Evolutionary conservation across 768 basidiomycete species (phyloP).

Genomic region (Xerocomus potaroensis): DNA sequence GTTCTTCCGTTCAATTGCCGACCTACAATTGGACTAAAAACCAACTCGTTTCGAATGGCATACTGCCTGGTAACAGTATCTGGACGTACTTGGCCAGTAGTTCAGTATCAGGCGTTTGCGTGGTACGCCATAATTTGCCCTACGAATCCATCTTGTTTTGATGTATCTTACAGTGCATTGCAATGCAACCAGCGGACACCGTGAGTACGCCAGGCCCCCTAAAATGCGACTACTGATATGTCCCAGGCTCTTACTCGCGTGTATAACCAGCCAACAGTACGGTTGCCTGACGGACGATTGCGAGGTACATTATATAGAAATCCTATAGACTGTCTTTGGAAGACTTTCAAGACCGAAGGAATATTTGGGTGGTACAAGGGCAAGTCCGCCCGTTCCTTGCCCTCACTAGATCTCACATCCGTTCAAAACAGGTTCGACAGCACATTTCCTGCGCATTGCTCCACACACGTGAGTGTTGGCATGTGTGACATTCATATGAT

Average conservation of each 20-base stretch:
- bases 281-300: constrained; percentile 63
- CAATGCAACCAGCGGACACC: constrained; percentile 95
- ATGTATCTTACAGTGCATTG: constrained; percentile 53
- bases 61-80: constrained; percentile 70
- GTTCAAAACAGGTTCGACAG: constrained; percentile 66
- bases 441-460: constrained; percentile 89
- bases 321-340: constrained; percentile 95
- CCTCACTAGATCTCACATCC: not conserved
- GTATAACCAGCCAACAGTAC: constrained; percentile 90
- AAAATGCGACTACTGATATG: not conserved
- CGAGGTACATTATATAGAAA: constrained; percentile 82
- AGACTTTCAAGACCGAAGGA: constrained; percentile 89
- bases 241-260: constrained; percentile 80
- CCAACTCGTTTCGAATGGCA: constrained; percentile 61
- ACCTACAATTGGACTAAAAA: constrained; percentile 93
- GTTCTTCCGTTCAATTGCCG: constrained; percentile 92
- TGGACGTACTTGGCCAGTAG: constrained; percentile 89
- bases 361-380: constrained; percentile 96
- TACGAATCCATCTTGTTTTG: constrained; percentile 6
- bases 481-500: not conserved
- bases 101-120: constrained; percentile 85
- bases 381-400: constrained; percentile 15
- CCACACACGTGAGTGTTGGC: constrained; percentile 72
- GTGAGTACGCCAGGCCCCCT: constrained; percentile 39
- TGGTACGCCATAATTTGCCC: constrained; percentile 49